These are phyloP conservation scores for Tricholomella constricta DNA, from an alignment of 768 basidiomycete genomes.

Conservation along the genomic window DNA sequence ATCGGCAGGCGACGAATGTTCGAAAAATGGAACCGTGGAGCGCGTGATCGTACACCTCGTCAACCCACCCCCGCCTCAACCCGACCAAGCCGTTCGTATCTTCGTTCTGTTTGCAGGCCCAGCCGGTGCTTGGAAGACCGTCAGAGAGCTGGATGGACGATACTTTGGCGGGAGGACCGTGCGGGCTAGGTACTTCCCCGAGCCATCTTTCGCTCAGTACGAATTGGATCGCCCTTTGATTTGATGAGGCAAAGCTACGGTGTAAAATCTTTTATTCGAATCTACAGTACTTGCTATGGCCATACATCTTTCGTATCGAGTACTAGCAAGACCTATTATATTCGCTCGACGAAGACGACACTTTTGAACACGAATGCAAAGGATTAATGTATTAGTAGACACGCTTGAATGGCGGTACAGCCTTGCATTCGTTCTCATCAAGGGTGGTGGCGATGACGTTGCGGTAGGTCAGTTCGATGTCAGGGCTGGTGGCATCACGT, in stretches of 20 bases:
- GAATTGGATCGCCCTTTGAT: constrained; percentile 51
- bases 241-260: constrained; percentile 1
- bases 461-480: constrained; percentile 90
- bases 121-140: constrained; percentile 94
- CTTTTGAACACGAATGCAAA: neutral
- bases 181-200: constrained; percentile 80
- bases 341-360: neutral
- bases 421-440: constrained; percentile 96
- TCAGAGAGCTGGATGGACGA: constrained; percentile 89
- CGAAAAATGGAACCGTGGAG: constrained; percentile 90
- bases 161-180: constrained; percentile 89
- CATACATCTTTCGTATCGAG: constrained; percentile 8
- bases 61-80: constrained; percentile 61
- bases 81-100: constrained; percentile 86
- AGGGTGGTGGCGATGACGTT: constrained; percentile 82
- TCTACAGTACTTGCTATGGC: constrained; percentile 12
- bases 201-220: constrained; percentile 50
- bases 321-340: constrained; percentile 10
- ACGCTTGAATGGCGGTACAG: constrained; percentile 97
- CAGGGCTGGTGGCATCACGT: constrained; percentile 68
- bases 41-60: constrained; percentile 83
- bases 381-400: constrained; percentile 60
- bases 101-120: constrained; percentile 92
- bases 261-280: constrained; percentile 15
- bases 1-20: constrained; percentile 79